Conservation (phyloP, 805 yeast genomes). For the Wickerhamomyces chambardii region DNA sequence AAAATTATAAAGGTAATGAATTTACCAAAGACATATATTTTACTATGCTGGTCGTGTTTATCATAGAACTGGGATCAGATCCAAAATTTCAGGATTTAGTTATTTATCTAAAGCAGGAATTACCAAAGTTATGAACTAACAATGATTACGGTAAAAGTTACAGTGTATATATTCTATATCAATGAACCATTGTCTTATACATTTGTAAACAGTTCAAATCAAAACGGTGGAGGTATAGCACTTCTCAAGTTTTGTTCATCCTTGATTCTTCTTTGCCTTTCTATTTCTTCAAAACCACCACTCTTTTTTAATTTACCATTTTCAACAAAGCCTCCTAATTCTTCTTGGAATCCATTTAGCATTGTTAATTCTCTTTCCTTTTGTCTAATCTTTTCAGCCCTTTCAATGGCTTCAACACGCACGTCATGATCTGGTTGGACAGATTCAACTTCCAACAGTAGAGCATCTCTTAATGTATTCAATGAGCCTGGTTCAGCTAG, state of each 20-base stretch:
- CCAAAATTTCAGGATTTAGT: too few relatives aligned
- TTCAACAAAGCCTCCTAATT: conserved; percentile 76
- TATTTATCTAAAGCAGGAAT: too few relatives aligned
- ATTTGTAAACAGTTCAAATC: neutral
- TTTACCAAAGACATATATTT: too few relatives aligned
- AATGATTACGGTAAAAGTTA: too few relatives aligned
- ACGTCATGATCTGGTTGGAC: conserved; percentile 78
- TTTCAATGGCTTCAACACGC: conserved; percentile 80
- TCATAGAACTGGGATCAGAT: too few relatives aligned
- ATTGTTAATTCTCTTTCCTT: conserved; percentile 52
- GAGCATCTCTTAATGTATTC: conserved; percentile 61
- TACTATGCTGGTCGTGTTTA: too few relatives aligned
- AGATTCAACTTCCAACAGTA: conserved; percentile 70
- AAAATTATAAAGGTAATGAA: too few relatives aligned
- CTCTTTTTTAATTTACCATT: conserved; percentile 67
- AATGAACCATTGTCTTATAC: too few relatives aligned
- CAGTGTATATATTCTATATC: too few relatives aligned
- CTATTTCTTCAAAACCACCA: conserved; percentile 88
- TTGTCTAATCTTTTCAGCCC: conserved; percentile 75
- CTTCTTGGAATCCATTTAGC: conserved; percentile 70
- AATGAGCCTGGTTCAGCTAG: conserved; percentile 58
- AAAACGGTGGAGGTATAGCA: conserved; percentile 24
- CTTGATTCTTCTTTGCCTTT: conserved; percentile 53
- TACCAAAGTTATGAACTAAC: too few relatives aligned
- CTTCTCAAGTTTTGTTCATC: conserved; percentile 65